Percentiles rank a stretch among this genome's conserved stretches.
phyloP scores from a whole-genome alignment of 768 basidiomycete genomes.

The Hypholoma sublateritium region DNA sequence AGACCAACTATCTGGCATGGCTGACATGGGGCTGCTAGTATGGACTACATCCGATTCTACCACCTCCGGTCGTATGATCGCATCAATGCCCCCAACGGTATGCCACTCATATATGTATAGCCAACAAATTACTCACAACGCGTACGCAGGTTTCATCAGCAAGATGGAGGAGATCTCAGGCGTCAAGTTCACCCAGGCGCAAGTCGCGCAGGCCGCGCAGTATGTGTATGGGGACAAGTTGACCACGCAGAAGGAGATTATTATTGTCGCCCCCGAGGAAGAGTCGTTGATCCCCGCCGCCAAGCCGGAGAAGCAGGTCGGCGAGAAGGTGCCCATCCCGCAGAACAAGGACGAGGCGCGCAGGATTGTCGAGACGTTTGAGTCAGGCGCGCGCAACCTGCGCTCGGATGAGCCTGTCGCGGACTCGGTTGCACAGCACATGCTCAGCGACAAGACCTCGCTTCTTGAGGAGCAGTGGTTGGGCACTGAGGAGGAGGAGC shows the following conservation, averaged over 20 bases:
- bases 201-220: constrained; percentile 77
- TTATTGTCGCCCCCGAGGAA: constrained; percentile 55
- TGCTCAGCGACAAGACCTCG: constrained; percentile 58
- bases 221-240: constrained; percentile 60
- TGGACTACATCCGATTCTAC: constrained; percentile 88
- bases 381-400: constrained; percentile 56
- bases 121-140: constrained; percentile 1
- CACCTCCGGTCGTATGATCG: constrained; percentile 91
- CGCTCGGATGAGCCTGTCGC: constrained; percentile 63
- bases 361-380: constrained; percentile 67
- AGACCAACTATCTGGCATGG: background rate
- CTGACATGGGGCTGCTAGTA: constrained; percentile 33
- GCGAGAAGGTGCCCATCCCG: constrained; percentile 69
- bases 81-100: constrained; percentile 75
- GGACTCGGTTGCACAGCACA: constrained; percentile 83
- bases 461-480: constrained; percentile 82
- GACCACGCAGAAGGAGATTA: constrained; percentile 49
- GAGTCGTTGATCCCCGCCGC: constrained; percentile 52
- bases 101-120: background rate
- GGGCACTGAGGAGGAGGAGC: constrained; percentile 81
- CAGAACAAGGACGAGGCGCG: constrained; percentile 64
- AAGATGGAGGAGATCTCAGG: constrained; percentile 74
- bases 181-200: constrained; percentile 81
- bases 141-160: constrained; percentile 48
- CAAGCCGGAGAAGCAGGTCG: constrained; percentile 44